These are phyloP conservation scores for Sugiyamaella chiloensis DNA, from an alignment of 805 yeast genomes.

Conservation along the genomic window DNA sequence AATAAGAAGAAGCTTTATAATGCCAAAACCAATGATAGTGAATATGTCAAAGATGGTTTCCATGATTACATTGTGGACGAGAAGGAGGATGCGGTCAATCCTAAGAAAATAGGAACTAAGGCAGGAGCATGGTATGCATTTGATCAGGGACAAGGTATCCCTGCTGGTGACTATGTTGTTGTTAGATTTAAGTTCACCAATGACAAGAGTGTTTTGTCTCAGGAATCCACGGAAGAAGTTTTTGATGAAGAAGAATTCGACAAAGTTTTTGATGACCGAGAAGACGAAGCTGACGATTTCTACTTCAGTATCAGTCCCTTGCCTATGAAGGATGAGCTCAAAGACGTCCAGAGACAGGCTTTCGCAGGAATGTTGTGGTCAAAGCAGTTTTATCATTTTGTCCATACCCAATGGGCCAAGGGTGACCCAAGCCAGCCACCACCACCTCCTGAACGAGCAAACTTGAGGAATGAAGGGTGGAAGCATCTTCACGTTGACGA, in stretches of 20 bases:
- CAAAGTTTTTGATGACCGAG: conserved; percentile 60
- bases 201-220: conserved; percentile 7
- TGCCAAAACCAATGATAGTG: conserved; percentile 47
- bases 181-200: conserved; percentile 70
- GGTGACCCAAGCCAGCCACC: conserved; percentile 78
- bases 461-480: conserved; percentile 89
- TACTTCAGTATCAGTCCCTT: conserved; percentile 85
- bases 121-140: conserved; percentile 81
- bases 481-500: conserved; percentile 84
- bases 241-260: conserved; percentile 77
- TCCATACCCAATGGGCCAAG: conserved; percentile 79
- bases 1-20: conserved; percentile 66
- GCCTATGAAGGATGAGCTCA: conserved; percentile 74
- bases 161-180: conserved; percentile 83
- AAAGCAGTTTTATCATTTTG: conserved; percentile 83
- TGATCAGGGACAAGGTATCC: conserved; percentile 72
- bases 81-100: conserved; percentile 61
- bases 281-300: conserved; percentile 87
- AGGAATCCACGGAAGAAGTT: conserved; percentile 30
- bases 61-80: conserved; percentile 75
- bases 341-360: conserved; percentile 88
- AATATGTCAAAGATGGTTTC: conserved; percentile 83
- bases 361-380: conserved; percentile 94
- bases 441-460: conserved; percentile 70
- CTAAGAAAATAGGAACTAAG: conserved; percentile 71